Evolutionary conservation across 139 green algal species (phyloP).

Genomic region (Auxenochlorella pyrenoidosa): DNA sequence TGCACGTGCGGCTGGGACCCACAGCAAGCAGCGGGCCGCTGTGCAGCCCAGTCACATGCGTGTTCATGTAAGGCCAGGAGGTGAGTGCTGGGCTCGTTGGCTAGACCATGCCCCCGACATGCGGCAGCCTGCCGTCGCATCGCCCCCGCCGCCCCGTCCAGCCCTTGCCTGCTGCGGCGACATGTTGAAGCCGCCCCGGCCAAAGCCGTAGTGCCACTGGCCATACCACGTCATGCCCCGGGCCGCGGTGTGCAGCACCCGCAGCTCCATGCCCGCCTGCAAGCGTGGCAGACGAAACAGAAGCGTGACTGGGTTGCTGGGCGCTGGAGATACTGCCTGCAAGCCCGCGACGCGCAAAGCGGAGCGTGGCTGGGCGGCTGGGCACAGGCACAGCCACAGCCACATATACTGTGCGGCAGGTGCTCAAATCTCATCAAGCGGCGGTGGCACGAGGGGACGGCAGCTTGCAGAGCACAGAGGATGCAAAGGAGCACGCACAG

Average conservation of each 20-base stretch:
- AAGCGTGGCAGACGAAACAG: not conserved
- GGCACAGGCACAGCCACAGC: no score
- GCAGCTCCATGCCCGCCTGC: conserved; percentile 86
- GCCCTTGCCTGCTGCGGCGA: conserved; percentile 21
- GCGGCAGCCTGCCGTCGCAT: not conserved
- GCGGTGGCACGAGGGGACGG: not conserved
- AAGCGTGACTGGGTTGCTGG: not conserved
- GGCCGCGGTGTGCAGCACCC: conserved; percentile 84
- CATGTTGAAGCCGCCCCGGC: conserved; percentile 88
- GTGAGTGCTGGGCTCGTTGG: no score
- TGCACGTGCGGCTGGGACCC: not conserved
- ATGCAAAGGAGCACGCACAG: no score
- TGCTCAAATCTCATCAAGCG: no score
- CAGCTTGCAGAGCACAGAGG: not conserved
- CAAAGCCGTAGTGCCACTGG: conserved; percentile 93
- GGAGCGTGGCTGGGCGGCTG: no score
- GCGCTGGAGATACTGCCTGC: no score
- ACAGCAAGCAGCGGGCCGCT: no score
- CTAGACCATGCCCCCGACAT: no score
- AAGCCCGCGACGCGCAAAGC: no score
- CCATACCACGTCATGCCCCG: conserved; percentile 92
- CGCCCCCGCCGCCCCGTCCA: not conserved
- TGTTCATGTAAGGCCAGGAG: no score
- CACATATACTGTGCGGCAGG: no score
- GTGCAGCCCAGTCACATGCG: no score